Conservation (phyloP, 176 grass and related monocot genomes). For the Oryza coarctata region DNA sequence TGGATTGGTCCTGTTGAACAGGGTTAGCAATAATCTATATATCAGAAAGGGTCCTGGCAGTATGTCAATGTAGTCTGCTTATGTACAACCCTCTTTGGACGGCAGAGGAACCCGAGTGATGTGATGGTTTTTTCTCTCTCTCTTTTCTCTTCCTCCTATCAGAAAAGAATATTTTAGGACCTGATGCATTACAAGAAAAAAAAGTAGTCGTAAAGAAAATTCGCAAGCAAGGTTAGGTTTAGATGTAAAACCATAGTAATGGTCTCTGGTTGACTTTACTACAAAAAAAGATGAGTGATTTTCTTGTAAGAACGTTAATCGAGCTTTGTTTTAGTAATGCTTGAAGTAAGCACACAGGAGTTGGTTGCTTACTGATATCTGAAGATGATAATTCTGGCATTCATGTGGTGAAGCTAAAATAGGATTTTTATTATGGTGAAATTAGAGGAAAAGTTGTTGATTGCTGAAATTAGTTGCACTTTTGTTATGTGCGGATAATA, state of each 20-base stretch:
- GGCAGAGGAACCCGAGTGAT: too few species aligned
- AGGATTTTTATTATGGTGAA: background rate
- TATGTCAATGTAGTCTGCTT: background rate
- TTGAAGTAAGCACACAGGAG: background rate
- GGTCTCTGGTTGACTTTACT: too few species aligned
- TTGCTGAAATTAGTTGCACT: background rate
- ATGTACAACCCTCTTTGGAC: too few species aligned
- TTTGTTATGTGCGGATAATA: background rate
- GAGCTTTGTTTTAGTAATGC: background rate
- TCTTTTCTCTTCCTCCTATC: background rate
- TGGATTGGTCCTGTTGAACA: background rate
- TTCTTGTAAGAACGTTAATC: background rate
- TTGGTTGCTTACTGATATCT: background rate
- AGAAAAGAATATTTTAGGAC: background rate
- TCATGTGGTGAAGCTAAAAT: background rate
- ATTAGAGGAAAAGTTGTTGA: background rate
- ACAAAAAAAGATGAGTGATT: too few species aligned
- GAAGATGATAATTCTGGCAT: too few species aligned
- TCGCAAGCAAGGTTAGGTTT: too few species aligned
- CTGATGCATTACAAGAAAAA: too few species aligned
- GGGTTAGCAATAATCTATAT: background rate
- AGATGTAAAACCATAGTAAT: too few species aligned
- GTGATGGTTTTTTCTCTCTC: background rate
- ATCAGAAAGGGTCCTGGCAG: background rate
- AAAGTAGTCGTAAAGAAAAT: too few species aligned